Evolutionary conservation across 306 rosid species (phyloP).

Genomic region (Ormosia semicastrata): DNA sequence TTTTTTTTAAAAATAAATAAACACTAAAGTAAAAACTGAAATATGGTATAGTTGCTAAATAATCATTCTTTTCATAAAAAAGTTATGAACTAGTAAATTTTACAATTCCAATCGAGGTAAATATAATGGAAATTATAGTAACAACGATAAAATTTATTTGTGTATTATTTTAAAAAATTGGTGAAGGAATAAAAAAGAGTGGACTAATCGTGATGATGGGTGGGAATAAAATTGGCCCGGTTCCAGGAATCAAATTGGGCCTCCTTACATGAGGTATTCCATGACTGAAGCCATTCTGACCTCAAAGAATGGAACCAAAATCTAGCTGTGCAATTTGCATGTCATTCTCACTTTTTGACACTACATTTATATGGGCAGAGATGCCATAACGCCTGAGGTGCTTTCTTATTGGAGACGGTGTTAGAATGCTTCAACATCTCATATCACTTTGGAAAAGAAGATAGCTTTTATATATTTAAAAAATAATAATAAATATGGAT

Average conservation of each 20-base stretch:
- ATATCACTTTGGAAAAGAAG: neutral
- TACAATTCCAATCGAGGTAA: neutral
- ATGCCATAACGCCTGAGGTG: neutral
- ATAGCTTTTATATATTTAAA: no score
- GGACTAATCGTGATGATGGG: no score
- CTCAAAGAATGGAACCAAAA: neutral
- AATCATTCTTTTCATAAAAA: neutral
- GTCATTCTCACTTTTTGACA: neutral
- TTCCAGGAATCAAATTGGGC: neutral
- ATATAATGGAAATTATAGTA: neutral
- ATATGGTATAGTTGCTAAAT: neutral
- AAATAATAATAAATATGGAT: neutral
- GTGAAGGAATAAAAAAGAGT: no score
- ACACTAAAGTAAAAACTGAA: neutral
- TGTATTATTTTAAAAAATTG: no score
- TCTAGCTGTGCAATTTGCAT: neutral
- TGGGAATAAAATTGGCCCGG: neutral
- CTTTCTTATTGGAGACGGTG: neutral
- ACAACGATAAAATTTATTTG: neutral
- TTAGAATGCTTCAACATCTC: neutral
- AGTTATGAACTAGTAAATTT: neutral
- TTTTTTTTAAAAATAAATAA: neutral
- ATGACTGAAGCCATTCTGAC: neutral
- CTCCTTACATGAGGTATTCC: neutral
- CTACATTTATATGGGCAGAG: neutral